Conservation (phyloP, 75 land plant species). For the Pseudotsuga menziesii region DNA sequence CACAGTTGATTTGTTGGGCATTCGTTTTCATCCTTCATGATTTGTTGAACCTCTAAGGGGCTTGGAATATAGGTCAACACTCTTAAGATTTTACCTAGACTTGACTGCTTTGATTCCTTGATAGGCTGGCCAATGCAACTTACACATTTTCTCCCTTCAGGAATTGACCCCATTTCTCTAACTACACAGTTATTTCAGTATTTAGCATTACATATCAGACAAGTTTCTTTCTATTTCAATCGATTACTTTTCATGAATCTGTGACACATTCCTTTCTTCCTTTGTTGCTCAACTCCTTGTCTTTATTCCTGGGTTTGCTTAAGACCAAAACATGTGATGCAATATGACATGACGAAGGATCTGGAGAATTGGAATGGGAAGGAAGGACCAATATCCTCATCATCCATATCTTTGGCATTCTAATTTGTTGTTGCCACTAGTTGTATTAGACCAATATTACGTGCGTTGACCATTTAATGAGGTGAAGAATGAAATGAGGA, state of each 20-base stretch:
- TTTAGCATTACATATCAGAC: conserved; percentile 87
- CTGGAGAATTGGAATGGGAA: conserved; percentile 6
- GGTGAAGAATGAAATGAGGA: conserved; percentile 4
- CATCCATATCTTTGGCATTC: conserved; percentile 9
- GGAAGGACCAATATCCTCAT: conserved; percentile 13
- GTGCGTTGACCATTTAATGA: background rate
- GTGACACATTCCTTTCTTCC: conserved; percentile 74
- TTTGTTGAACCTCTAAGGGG: conserved; percentile 68
- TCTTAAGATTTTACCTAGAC: conserved; percentile 83
- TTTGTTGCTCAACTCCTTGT: too few species aligned
- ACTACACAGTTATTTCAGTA: conserved; percentile 84
- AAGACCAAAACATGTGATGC: background rate
- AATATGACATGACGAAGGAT: background rate
- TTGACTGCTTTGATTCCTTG: conserved; percentile 60
- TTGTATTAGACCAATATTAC: conserved; percentile 2
- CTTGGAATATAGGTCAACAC: conserved; percentile 75
- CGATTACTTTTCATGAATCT: conserved; percentile 61
- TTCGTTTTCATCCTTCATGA: conserved; percentile 88
- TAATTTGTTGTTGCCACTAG: conserved; percentile 21
- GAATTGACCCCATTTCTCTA: conserved; percentile 97
- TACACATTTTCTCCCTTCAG: conserved; percentile 95
- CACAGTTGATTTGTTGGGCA: conserved; percentile 86
- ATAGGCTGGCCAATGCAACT: conserved; percentile 87
- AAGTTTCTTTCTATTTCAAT: conserved; percentile 87
- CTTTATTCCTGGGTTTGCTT: background rate